Evolutionary conservation across 2,329 filamentous ascomycete species (phyloP).

Genomic region (Talaromyces islandicus): DNA sequence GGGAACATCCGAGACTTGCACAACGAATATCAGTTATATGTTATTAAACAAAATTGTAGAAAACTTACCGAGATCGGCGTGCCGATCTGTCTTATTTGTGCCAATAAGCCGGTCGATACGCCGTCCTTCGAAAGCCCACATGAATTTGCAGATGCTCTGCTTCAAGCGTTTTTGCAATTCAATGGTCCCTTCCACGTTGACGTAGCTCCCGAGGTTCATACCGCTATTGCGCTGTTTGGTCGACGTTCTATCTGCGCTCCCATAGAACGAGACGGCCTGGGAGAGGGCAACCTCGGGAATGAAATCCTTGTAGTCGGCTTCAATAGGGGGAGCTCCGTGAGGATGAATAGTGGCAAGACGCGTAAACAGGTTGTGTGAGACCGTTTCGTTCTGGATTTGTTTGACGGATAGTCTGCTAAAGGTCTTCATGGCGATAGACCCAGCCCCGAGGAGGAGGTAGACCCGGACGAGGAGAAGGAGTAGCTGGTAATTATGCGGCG

Average conservation of each 20-base stretch:
- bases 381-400: constrained; percentile 43
- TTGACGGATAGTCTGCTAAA: constrained; percentile 44
- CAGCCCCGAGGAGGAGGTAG: constrained; percentile 38
- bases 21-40: background rate
- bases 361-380: constrained; percentile 43
- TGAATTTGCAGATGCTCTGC: constrained; percentile 35
- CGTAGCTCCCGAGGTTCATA: constrained; percentile 37
- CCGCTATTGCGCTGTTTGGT: constrained; percentile 31
- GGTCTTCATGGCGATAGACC: constrained; percentile 40
- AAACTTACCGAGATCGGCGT: constrained; percentile 32
- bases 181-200: constrained; percentile 38
- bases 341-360: constrained; percentile 44
- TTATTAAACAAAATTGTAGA: background rate
- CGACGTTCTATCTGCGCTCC: constrained; percentile 32
- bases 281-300: constrained; percentile 36
- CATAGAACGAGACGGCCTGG: constrained; percentile 37
- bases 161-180: constrained; percentile 33
- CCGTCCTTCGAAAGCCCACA: constrained; percentile 38
- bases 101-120: constrained; percentile 35
- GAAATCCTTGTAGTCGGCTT: constrained; percentile 37
- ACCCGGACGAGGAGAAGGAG: constrained; percentile 39
- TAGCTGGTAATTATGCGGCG: constrained; percentile 42
- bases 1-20: constrained; percentile 25
- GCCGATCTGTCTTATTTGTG: constrained; percentile 28
- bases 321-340: constrained; percentile 33